Percentiles rank a stretch among this genome's conserved stretches.
These are phyloP conservation scores for Apiosordaria backusii DNA, from an alignment of 495 filamentous ascomycete genomes.

Conservation along the genomic window DNA sequence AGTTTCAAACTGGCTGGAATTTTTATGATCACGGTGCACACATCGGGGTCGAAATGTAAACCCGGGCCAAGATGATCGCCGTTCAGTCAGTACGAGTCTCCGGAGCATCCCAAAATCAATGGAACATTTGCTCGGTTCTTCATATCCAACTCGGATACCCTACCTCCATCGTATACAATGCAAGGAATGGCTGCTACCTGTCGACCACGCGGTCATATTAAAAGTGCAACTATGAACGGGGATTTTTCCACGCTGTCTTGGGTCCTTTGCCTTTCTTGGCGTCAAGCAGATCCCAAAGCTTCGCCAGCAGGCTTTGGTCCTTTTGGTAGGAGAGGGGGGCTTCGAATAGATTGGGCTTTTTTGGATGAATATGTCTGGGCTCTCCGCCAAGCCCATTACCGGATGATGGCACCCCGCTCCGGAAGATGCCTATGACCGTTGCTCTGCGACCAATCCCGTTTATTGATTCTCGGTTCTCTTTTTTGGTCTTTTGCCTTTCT, in stretches of 20 bases:
- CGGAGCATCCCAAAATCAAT: background rate
- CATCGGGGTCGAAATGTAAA: background rate
- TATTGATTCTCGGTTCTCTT: background rate
- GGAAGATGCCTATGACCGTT: background rate
- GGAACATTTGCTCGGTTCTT: background rate
- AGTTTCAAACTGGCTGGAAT: background rate
- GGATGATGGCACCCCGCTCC: background rate
- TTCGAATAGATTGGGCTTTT: background rate
- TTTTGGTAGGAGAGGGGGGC: background rate
- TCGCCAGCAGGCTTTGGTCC: background rate
- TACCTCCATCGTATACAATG: background rate
- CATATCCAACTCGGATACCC: background rate
- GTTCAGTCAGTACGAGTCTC: background rate
- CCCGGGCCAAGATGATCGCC: background rate
- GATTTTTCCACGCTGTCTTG: background rate
- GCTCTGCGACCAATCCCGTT: background rate
- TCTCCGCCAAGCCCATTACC: slow-evolving; percentile 1
- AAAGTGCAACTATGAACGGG: background rate
- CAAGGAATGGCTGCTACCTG: background rate
- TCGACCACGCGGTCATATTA: background rate
- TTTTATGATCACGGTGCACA: background rate
- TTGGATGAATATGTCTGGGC: slow-evolving; percentile 11
- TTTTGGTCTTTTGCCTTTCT: background rate
- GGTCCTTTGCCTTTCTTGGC: background rate
- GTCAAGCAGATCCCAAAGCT: background rate